phyloP scores from a whole-genome alignment of 371 early-diverging fungal species.

The Haplosporangium sp. region DNA sequence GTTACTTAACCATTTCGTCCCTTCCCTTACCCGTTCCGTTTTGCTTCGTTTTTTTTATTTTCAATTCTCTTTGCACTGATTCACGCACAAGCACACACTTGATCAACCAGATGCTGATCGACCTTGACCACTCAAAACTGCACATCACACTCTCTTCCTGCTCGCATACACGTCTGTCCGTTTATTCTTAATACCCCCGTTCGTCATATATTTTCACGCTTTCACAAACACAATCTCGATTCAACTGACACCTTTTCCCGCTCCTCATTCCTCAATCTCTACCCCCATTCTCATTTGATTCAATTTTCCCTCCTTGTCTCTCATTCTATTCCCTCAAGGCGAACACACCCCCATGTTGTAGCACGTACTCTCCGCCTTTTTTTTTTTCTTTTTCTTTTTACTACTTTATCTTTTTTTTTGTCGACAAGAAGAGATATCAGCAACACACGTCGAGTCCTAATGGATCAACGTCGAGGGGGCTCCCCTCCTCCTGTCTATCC shows the following conservation, averaged over 20 bases:
- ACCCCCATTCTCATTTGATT: neutral
- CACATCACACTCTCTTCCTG: too few species aligned
- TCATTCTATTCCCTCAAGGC: neutral
- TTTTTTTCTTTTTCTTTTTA: neutral
- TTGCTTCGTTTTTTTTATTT: neutral
- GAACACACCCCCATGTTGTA: too few species aligned
- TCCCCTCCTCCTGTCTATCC: conserved; percentile 5
- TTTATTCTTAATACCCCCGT: too few species aligned
- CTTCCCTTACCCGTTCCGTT: neutral
- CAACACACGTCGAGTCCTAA: neutral
- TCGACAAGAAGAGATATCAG: neutral
- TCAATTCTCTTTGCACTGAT: neutral
- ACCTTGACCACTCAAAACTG: too few species aligned
- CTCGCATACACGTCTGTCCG: too few species aligned
- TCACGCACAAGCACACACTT: too few species aligned
- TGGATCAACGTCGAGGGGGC: conserved; percentile 9
- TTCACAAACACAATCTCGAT: too few species aligned
- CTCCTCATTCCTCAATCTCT: neutral
- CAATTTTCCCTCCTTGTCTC: neutral
- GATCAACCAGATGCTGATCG: too few species aligned
- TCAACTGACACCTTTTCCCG: too few species aligned
- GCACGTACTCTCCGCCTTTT: neutral
- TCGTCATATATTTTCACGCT: too few species aligned
- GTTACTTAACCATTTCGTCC: neutral
- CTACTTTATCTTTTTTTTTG: neutral